Conservation (phyloP, 2,329 filamentous ascomycete genomes). For the Nectriaceae sp. region DNA sequence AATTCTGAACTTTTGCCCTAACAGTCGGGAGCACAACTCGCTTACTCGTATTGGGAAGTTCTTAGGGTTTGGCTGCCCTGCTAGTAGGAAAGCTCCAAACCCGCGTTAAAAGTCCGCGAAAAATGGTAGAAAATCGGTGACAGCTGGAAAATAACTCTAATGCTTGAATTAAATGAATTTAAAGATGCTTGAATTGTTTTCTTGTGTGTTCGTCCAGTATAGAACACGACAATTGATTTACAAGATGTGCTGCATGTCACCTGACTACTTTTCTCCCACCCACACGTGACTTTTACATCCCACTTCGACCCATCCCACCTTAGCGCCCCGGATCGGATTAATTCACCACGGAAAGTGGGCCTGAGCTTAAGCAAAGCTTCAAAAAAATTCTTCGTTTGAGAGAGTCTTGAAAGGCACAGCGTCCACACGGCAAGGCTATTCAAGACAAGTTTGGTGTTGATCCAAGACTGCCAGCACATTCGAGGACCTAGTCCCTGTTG, state of each 20-base stretch:
- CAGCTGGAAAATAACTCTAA: slow-evolving; percentile 9
- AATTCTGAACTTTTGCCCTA: slow-evolving; percentile 50
- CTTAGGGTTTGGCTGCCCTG: slow-evolving; percentile 47
- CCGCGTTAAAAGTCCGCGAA: slow-evolving; percentile 4
- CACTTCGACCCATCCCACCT: slow-evolving; percentile 7
- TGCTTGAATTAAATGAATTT: neutral
- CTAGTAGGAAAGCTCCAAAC: slow-evolving; percentile 7
- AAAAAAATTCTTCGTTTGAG: slow-evolving; percentile 43
- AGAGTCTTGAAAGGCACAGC: slow-evolving; percentile 27
- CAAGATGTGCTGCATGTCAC: slow-evolving; percentile 20
- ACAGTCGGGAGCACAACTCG: slow-evolving; percentile 41
- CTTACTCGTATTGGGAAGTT: slow-evolving; percentile 42
- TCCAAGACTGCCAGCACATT: slow-evolving; percentile 28
- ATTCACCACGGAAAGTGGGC: slow-evolving; percentile 23
- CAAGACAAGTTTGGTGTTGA: slow-evolving; percentile 33
- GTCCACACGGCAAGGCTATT: slow-evolving; percentile 31
- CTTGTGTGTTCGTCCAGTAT: neutral
- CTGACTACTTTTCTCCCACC: slow-evolving; percentile 16
- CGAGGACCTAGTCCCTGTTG: slow-evolving; percentile 19
- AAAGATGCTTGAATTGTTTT: neutral
- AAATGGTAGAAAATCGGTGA: slow-evolving; percentile 7
- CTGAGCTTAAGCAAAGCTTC: slow-evolving; percentile 35
- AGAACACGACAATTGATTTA: neutral
- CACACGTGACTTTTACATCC: slow-evolving; percentile 23
- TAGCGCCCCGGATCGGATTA: slow-evolving; percentile 27